Evolutionary conservation across 2,329 filamentous ascomycete species (phyloP).

Genomic region (Lecanoromycetidae sp.): DNA sequence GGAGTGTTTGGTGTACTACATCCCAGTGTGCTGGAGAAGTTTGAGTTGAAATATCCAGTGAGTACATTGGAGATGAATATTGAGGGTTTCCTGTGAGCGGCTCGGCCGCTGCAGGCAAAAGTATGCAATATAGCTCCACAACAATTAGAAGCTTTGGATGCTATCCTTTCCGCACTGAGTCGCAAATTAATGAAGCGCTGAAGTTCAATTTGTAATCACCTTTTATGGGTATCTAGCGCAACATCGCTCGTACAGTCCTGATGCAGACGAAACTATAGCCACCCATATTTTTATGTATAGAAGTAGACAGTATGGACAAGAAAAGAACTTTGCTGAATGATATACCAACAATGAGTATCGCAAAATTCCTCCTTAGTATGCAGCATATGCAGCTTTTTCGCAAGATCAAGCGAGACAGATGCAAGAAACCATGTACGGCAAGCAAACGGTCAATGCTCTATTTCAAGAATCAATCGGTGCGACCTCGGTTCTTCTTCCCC

Average conservation of each 20-base stretch:
- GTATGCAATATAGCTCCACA: background rate
- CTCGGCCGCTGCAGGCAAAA: too few species aligned
- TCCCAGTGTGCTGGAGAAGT: constrained; percentile 84
- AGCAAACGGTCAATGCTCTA: too few species aligned
- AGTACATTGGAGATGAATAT: constrained; percentile 92
- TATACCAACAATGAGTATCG: too few species aligned
- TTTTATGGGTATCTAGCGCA: background rate
- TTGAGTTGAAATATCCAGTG: constrained; percentile 83
- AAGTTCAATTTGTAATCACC: background rate
- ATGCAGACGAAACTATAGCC: background rate
- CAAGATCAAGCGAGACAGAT: too few species aligned
- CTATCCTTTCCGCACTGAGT: too few species aligned
- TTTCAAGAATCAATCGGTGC: background rate
- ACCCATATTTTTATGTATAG: background rate
- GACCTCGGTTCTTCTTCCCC: background rate
- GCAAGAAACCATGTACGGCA: too few species aligned
- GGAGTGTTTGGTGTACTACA: constrained; percentile 91
- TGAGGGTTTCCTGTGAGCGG: constrained; percentile 65
- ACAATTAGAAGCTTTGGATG: background rate
- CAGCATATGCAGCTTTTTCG: too few species aligned
- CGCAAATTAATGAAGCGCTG: too few species aligned
- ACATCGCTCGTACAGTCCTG: background rate
- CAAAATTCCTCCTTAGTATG: too few species aligned
- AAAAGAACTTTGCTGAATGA: too few species aligned
- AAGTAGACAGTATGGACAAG: too few species aligned